These are phyloP conservation scores for Saturnispora sanitii DNA, from an alignment of 805 yeast genomes.

Conservation along the genomic window DNA sequence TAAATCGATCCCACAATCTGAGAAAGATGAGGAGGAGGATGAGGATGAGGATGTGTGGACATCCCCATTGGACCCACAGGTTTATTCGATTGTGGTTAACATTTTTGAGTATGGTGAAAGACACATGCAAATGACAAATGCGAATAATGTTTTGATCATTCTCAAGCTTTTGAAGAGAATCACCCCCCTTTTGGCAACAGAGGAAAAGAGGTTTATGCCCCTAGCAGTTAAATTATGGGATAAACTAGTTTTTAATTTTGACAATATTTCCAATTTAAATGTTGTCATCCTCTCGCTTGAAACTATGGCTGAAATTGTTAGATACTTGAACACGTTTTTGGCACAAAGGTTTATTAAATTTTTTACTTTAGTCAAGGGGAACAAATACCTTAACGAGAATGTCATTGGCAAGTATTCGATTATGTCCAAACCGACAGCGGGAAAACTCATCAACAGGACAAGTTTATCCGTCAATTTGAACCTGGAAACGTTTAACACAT, in stretches of 20 bases:
- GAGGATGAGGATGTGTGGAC: conserved; percentile 43
- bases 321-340: conserved; percentile 38
- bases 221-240: conserved; percentile 47
- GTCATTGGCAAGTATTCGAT: conserved; percentile 6
- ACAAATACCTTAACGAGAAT: conserved; percentile 8
- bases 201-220: conserved; percentile 37
- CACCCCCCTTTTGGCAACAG: conserved; percentile 46
- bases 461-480: conserved; percentile 24
- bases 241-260: conserved; percentile 22
- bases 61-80: conserved; percentile 52
- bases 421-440: conserved; percentile 4
- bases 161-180: conserved; percentile 37
- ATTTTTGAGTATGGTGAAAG: conserved; percentile 64
- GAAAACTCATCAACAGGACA: conserved; percentile 13
- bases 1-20: conserved; percentile 23
- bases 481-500: conserved; percentile 17
- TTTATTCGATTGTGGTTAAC: conserved; percentile 50
- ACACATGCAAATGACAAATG: conserved; percentile 49
- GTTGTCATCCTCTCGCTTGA: conserved; percentile 24
- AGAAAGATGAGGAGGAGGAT: conserved; percentile 13
- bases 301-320: conserved; percentile 21
- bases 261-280: conserved; percentile 20
- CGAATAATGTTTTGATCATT: conserved; percentile 39
- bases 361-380: conserved; percentile 17
- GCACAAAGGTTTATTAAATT: conserved; percentile 37